phyloP scores from a whole-genome alignment of 768 basidiomycete species.

The Strobilomyces dryophilus region DNA sequence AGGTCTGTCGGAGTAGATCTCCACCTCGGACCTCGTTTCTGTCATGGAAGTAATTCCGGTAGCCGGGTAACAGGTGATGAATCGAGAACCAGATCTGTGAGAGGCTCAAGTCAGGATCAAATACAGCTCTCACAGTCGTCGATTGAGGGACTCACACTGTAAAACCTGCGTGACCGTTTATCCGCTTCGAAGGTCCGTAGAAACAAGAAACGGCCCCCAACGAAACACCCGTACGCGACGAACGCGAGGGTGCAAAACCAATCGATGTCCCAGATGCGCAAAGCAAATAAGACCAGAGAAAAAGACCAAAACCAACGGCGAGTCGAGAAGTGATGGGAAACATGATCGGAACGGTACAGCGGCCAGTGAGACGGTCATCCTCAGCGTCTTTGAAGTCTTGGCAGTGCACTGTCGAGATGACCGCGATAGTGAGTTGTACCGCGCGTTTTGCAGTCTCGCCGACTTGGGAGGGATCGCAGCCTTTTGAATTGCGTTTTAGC shows the following conservation, averaged over 20 bases:
- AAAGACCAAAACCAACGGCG: slow-evolving; percentile 31
- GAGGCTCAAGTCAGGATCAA: background rate
- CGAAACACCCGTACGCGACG: slow-evolving; percentile 29
- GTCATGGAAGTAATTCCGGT: slow-evolving; percentile 33
- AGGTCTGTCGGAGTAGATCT: slow-evolving; percentile 16
- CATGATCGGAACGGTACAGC: slow-evolving; percentile 42
- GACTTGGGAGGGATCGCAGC: slow-evolving; percentile 19
- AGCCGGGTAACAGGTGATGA: slow-evolving; percentile 33
- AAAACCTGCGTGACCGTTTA: slow-evolving; percentile 34
- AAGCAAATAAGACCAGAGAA: slow-evolving; percentile 36
- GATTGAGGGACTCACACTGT: slow-evolving; percentile 29
- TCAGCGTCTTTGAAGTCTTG: slow-evolving; percentile 45
- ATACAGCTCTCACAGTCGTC: background rate
- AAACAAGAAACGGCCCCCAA: slow-evolving; percentile 33
- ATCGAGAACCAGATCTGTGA: slow-evolving; percentile 34
- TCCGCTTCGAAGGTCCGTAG: slow-evolving; percentile 27
- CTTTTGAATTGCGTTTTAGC: background rate
- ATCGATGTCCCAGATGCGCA: slow-evolving; percentile 35
- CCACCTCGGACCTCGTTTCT: slow-evolving; percentile 2
- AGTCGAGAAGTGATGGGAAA: slow-evolving; percentile 35
- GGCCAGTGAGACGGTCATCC: slow-evolving; percentile 36
- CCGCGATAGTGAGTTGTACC: slow-evolving; percentile 32
- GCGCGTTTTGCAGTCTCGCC: slow-evolving; percentile 30
- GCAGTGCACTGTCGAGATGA: slow-evolving; percentile 45
- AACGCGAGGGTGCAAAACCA: slow-evolving; percentile 23